Base-by-base conservation (phyloP, 352 stramenopile genomes). In the Achlya hypogyna region DNA sequence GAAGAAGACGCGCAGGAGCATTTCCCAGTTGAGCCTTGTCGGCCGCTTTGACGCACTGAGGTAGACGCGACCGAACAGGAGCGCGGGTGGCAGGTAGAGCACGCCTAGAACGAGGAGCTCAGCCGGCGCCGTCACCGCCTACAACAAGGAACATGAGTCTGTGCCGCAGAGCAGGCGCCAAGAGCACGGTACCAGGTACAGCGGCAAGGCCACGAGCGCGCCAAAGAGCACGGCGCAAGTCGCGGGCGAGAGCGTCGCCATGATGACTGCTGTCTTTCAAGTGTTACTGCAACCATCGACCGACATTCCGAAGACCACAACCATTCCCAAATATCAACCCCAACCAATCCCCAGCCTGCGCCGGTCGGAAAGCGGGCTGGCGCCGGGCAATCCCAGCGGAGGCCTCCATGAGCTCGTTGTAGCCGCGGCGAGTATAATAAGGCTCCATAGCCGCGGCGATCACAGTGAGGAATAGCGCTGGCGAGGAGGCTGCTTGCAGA, bases 1-100 rank as follows among this genome's bases (percentile, higher is more conserved):
- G 23, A 82, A 28, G 53, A 89, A 89, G 27, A 69, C 79, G 62
- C 74, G 64, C n/a, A 79, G 18, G 12, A 91, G 65, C 71, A 53
- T 53, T 18, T 67, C 40, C 20, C 10, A 38, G 35, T 67, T 47
- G 45, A 67, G 10, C 16, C n/a, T 14, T 20, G 23, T 31, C 12
- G 16, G 12, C 25, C n/a, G 0, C 42, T 14, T 27, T 47, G 25
- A 47, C 16, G 49, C 49, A 4, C 35, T 25, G 9, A 22, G 12
- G 45, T 40, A 58, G 27, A 59, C 32, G 0, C 35, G 9, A 6
- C n/a, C 40, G 25, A 47, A 52, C 20, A 67, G 25, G 6, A 34
- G 14, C 4, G 9, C 10, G 0, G 60, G 60, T 9, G 60, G 60
- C 14, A 58, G 4, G 31, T 67, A 67, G n/a, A 67, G 42, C 60